Evolutionary conservation across 208 protist genomes (phyloP), one percentile per base, ranked within the genome.

Genomic region (Crithidia thermophila): DNA sequence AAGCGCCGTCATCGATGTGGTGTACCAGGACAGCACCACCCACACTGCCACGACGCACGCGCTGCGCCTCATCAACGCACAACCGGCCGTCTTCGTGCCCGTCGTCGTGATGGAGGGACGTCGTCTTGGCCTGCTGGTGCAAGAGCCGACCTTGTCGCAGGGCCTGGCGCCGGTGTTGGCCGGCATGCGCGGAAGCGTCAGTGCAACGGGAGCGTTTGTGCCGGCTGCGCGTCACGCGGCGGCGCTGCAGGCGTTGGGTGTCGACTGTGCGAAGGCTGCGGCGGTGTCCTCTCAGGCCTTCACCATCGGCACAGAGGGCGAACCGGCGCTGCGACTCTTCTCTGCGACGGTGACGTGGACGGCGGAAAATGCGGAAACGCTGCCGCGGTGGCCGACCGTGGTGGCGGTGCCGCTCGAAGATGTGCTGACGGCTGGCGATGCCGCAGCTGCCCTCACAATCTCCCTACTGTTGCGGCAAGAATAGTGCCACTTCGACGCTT

Each of bases 291-390:
- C 50, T 25, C 45, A 50, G 14, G 21, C 31, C 11, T 90, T 82
- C 61, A 85, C 82, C n/a, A 68, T 93, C 33, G 87, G 87, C 30
- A 82, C 82, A 28, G 87, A 90, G 37, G 87, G 87, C 3, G 70
- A 62, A 52, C 45, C 73, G 50, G 66, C 79, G 6, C 77, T 82
- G 49, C 75, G 50, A n/a, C 18, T 93, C 3, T 85, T 74, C 53
- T 75, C 77, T 18, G 34, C 82, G 16, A 66, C 30, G 21, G 18
- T 68, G 16, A 20, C 47, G 3, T 77, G 85, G 39, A 20, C 67
- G 18, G 55, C 45, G 9, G 69, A 68, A 27, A 51, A 50, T 55
- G 70, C 81, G 34, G 50, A 61, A 31, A 16, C 6, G 8, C 39
- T 87, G 43, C 66, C 71, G 46, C 40, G 59, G 23, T 34, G 14